Evolutionary conservation across 805 yeast species (phyloP), one percentile per base, ranked within the genome.

Genomic region (Cyberlindnera mrakii): DNA sequence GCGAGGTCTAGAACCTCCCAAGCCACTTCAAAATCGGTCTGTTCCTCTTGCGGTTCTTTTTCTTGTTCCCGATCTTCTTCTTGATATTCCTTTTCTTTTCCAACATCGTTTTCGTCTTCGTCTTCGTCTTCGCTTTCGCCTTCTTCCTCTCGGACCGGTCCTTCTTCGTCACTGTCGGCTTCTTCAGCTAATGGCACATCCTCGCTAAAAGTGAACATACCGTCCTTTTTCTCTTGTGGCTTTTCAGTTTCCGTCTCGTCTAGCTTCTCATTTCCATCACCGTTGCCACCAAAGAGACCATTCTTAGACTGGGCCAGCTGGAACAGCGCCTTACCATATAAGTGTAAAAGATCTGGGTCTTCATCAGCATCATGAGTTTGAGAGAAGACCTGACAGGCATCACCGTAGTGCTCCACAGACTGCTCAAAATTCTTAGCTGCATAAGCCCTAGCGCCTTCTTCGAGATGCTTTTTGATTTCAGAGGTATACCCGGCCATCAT

Each of bases 1-100:
- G 96, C 75, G 33, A 86, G 68, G 58, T 90, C 96, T 16, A 89
- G 66, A 8, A 86, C 75, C 41, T 85, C 93, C 93, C 96, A 85
- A 0, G 96, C 95, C 15, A 82, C 77, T 58, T 85, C 95, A 55
- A 91, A 86, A 54, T 84, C 95, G 15, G 79, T 72, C 49, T 80
- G 85, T 33, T 77, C 76, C 29, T 67, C 73, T 4, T 48, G 49
- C 9, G 40, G 48, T 2, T 46, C 52, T 16, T 53, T 60, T 20
- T 59, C 63, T 6, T 55, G 60, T 25, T 52, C 58, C 13, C 51
- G 61, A 10, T 49, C 56, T 6, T 53, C 63, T 5, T 47, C 52
- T n/a, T 53, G 19, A 19, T 19, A 19, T 19, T 19, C 23, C 23
- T 8, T 8, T 4, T 19, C 23, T 3, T 19, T 19, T 19, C 7